Evolutionary conservation across 805 yeast species (phyloP), one percentile per base, ranked within the genome.

Genomic region (Candida patagonica): DNA sequence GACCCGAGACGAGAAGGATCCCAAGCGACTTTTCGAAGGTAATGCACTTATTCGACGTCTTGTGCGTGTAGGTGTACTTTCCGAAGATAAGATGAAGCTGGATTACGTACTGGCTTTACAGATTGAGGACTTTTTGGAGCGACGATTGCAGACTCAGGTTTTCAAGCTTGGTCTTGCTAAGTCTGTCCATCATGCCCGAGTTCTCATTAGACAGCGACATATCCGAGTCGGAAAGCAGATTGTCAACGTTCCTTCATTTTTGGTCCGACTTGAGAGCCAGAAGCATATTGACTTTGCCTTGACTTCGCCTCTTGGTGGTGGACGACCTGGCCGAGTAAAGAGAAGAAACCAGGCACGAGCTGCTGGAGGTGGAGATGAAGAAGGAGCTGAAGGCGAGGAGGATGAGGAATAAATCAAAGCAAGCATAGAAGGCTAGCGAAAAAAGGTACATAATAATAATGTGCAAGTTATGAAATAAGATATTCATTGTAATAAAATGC

Each of bases 1-100:
- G 73, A 92, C 98, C 78, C 87, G 96, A 78, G 98, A 92, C 66
- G 98, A 92, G 79, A 92, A 92, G 81, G 98, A 92, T 74, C 96
- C 95, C 81, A 92, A 88, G 86, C 87, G 98, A 78, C 82, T 92
- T 66, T 92, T 92, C 79, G 98, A 92, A 76, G 98, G 98, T 84
- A 92, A 92, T 70, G 98, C 98, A 67, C 86, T 92, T 70, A 92
- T 92, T 74, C 88, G 98, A 81, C 87, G 97, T 80, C 81, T 92
- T 67, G 97, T 92, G 54, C 85, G 98, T 78, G 78, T 87, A 57
- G 98, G 98, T 85, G 95, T 92, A 67, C 80, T 92, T 68, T 74
- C 95, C 56, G 98, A 92, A 77, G 97, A 92, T 79, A 89, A 83
- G 77, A 88, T 88, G 96, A 92, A 92, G 79, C 87, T 92, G 73